Evolutionary conservation across 2,329 filamentous ascomycete genomes (phyloP).

Genomic region (Ophiostoma tasmaniense): DNA sequence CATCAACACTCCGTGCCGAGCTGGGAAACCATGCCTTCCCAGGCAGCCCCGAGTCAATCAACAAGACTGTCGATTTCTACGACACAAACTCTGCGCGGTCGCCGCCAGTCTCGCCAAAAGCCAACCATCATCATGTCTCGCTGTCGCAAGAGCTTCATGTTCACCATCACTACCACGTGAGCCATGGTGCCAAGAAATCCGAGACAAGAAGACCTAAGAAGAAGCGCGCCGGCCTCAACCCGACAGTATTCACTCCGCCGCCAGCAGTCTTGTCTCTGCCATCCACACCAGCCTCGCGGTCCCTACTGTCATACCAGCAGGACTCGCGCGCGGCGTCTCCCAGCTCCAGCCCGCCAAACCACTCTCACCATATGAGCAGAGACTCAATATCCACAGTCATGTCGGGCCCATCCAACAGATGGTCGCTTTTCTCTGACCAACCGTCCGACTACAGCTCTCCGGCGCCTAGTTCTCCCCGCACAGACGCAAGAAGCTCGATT

Average conservation of each 20-base stretch:
- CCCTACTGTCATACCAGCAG: constrained; percentile 30
- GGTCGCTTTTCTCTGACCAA: constrained; percentile 54
- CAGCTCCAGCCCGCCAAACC: constrained; percentile 25
- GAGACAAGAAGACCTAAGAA: constrained; percentile 60
- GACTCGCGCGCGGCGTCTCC: constrained; percentile 4
- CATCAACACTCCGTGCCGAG: constrained; percentile 61
- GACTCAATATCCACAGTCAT: constrained; percentile 42
- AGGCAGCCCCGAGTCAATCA: constrained; percentile 3
- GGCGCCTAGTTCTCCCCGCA: constrained; percentile 71
- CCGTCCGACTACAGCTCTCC: constrained; percentile 64
- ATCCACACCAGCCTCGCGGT: constrained; percentile 34
- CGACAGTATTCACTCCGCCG: constrained; percentile 53
- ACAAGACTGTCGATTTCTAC: neutral
- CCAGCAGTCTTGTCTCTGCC: constrained; percentile 32
- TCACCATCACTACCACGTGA: constrained; percentile 82
- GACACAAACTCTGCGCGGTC: neutral
- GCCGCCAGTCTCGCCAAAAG: constrained; percentile 20
- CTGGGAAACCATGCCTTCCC: constrained; percentile 36
- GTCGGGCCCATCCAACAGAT: constrained; percentile 45
- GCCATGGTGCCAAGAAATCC: constrained; percentile 46
- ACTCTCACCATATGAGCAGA: constrained; percentile 35
- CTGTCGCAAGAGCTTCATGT: constrained; percentile 75
- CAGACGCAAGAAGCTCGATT: constrained; percentile 62
- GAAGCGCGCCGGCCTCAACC: constrained; percentile 56
- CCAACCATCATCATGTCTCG: constrained; percentile 24